A percentile compares a stretch with the other conserved stretches of the same genome.
Conservation (phyloP, 164 flowering plant species). For the Aristolochia contorta region DNA sequence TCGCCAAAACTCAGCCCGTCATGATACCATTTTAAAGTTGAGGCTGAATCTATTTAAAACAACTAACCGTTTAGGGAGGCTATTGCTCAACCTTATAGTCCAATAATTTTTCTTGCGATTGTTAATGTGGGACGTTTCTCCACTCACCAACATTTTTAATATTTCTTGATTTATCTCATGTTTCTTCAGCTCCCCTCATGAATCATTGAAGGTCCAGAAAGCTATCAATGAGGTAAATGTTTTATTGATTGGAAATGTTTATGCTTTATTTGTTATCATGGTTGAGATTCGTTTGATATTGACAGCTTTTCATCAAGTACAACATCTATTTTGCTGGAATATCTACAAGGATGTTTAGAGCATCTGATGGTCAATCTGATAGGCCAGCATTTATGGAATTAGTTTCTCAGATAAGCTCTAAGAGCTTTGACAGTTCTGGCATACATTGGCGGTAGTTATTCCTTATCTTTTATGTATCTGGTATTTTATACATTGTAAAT, state of each 20-base stretch:
- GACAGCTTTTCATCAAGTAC: constrained; percentile 90
- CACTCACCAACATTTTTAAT: too few species aligned
- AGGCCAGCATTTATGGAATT: constrained; percentile 49
- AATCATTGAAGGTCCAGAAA: constrained; percentile 87
- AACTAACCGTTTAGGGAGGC: too few species aligned
- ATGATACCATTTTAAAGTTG: too few species aligned
- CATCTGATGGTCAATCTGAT: constrained; percentile 33
- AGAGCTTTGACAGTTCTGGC: constrained; percentile 68
- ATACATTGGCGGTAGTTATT: constrained; percentile 85
- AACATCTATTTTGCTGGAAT: constrained; percentile 87
- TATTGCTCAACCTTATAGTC: too few species aligned
- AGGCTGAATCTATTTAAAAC: too few species aligned
- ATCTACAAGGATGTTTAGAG: constrained; percentile 52
- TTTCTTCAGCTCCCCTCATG: constrained; percentile 79
- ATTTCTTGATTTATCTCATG: constrained; percentile 7
- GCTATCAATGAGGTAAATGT: constrained; percentile 80
- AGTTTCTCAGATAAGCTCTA: constrained; percentile 75
- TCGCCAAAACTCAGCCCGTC: too few species aligned
- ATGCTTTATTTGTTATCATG: not conserved
- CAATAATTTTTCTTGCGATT: too few species aligned
- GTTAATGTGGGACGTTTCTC: too few species aligned
- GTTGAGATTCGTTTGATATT: constrained; percentile 6
- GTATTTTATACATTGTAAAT: not conserved
- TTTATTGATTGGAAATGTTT: not conserved
- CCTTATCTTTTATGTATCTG: not conserved